Evolutionary conservation across 441 rosid species (phyloP).

Genomic region (Viola pubescens): DNA sequence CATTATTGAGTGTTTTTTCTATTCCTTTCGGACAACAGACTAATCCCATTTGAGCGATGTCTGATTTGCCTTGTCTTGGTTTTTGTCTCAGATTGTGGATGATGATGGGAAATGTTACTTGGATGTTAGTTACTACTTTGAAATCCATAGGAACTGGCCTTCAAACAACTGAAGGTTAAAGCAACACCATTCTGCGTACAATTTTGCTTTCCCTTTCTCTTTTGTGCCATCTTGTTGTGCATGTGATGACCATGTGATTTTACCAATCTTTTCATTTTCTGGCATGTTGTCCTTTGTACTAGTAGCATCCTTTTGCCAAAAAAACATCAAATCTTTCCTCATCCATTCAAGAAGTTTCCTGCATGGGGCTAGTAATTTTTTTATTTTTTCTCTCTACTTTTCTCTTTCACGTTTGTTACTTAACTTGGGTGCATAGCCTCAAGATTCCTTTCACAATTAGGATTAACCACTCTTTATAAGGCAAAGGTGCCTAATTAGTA

Average conservation of each 20-base stretch:
- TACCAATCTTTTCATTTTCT: neutral
- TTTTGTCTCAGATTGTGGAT: slow-evolving; percentile 16
- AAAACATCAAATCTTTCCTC: neutral
- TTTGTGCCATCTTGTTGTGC: no score
- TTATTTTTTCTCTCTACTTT: neutral
- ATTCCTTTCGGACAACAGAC: no score
- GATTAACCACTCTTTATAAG: no score
- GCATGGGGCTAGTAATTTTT: neutral
- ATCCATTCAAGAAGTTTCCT: neutral
- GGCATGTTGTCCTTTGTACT: neutral
- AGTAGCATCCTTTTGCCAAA: neutral
- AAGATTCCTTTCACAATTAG: neutral
- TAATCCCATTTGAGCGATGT: neutral
- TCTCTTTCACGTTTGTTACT: neutral
- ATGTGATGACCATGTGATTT: neutral
- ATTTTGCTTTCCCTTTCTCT: no score
- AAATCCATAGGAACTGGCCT: slow-evolving; percentile 19
- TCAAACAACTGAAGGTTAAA: neutral
- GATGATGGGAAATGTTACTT: slow-evolving; percentile 21
- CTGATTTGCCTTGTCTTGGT: neutral
- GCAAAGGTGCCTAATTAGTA: neutral
- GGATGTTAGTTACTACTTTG: slow-evolving; percentile 16
- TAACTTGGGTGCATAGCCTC: neutral
- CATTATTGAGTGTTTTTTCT: no score
- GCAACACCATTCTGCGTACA: no score